A percentile compares a stretch with the other conserved stretches of the same genome.
These are phyloP conservation scores for Penstemon eatonii DNA, from an alignment of 257 asterid genomes.

Conservation along the genomic window DNA sequence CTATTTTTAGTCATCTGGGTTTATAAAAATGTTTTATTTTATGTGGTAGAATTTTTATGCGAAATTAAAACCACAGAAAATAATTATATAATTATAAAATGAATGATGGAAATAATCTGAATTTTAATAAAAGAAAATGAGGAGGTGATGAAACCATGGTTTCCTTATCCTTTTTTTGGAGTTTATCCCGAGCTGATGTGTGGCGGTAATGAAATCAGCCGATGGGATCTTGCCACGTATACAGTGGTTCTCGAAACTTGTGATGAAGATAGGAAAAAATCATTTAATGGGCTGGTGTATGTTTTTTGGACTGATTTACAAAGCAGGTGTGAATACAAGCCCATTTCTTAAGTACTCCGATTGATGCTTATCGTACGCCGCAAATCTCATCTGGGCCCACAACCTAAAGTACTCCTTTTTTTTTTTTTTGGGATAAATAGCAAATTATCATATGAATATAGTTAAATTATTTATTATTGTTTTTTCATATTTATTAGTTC, in stretches of 20 bases:
- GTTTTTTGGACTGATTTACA: neutral
- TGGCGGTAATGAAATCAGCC: constrained; percentile 26
- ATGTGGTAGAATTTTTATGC: neutral
- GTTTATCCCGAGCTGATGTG: constrained; percentile 36
- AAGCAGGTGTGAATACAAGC: constrained; percentile 7
- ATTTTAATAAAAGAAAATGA: constrained; percentile 19
- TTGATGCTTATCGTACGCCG: neutral
- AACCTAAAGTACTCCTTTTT: too few species aligned
- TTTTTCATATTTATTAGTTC: too few species aligned
- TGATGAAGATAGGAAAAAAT: constrained; percentile 19
- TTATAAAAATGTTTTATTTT: neutral
- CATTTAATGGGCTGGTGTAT: constrained; percentile 18
- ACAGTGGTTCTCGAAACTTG: constrained; percentile 14
- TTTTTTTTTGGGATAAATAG: neutral
- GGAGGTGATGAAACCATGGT: constrained; percentile 26
- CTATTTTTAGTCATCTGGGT: too few species aligned
- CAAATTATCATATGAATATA: too few species aligned
- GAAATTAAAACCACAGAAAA: neutral
- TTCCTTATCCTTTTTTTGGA: constrained; percentile 42
- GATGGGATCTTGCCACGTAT: constrained; percentile 34
- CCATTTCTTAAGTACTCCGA: neutral
- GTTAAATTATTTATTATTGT: too few species aligned
- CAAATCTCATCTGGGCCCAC: neutral
- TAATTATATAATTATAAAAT: neutral
- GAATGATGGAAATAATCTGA: neutral